These are phyloP conservation scores for Thielaviopsis punctulata DNA, from an alignment of 2,329 filamentous ascomycete genomes.

Conservation along the genomic window DNA sequence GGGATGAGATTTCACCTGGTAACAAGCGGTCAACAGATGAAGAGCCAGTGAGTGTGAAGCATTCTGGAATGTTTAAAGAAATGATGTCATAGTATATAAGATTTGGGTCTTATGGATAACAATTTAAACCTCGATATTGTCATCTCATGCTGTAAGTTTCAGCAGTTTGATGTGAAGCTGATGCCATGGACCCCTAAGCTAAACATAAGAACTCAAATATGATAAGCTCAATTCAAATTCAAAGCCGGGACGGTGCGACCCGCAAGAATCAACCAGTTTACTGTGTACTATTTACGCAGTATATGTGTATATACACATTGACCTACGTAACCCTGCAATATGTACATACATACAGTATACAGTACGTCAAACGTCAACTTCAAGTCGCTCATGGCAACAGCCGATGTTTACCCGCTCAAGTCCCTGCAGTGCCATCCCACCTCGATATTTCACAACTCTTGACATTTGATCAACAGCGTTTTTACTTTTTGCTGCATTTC, in stretches of 20 bases:
- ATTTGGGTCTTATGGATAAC: constrained; percentile 18
- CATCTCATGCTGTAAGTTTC: no score
- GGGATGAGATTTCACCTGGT: background rate
- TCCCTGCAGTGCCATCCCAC: background rate
- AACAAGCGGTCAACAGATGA: background rate
- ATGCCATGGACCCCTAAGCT: no score
- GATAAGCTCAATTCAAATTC: background rate
- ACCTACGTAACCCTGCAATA: no score
- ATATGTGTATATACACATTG: no score
- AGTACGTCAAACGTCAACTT: background rate
- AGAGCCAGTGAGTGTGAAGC: constrained; percentile 7
- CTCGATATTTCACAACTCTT: background rate
- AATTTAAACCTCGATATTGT: no score
- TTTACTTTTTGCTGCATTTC: background rate
- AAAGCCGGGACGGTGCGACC: background rate
- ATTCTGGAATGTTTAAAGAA: constrained; percentile 33
- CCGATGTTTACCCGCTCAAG: constrained; percentile 19
- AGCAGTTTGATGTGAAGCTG: no score
- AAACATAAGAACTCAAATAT: background rate
- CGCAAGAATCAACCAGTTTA: no score
- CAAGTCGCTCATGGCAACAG: constrained; percentile 23
- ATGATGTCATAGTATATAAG: constrained; percentile 33
- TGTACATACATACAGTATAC: no score
- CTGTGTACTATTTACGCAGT: no score
- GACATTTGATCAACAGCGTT: background rate